Evolutionary conservation across 106 monocot genomes (phyloP), one percentile per base, ranked within the genome.

Genomic region (Dioscorea dumetorum): DNA sequence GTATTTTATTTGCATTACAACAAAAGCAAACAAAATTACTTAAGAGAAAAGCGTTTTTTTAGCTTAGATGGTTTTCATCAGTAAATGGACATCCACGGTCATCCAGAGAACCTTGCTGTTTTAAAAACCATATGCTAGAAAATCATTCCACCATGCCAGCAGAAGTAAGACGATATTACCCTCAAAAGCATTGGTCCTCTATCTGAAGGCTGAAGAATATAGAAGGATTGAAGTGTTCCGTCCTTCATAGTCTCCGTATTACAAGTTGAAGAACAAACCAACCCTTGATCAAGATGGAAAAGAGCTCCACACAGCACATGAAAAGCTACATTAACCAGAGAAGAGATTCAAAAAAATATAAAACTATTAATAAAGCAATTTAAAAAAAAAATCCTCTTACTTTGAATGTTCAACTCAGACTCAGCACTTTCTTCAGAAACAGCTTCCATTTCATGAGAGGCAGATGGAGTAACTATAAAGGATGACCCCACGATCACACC

Each of bases 191-290:
- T 94, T 28, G 63, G 57, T 32, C 94, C 90, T 50, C 24, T 68
- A 11, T 80, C 75, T 74, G 90, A 90, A 60, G 94, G 94, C 56
- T 84, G 87, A 66, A 94, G 82, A 77, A 90, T 22, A 80, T 94
- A 94, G 65, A 80, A 94, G 69, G 82, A 86, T 22, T 72, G 68
- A 64, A 90, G 87, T 21, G 77, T 51, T 50, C 77, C 78, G 65
- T 76, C 41, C 60, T 50, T 73, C 90, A 90, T 84, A 53, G 79
- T 94, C 63, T 86, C 90, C 23, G 61, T 87, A 68, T 94, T 89
- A 62, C 79, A 94, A 14, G 66, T 77, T 68, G 94, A 94, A 54
- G 84, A 82, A 58, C 94, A 94, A 23, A 94, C 73, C 52, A 94
- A 67, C 24, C 84, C 94, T 78, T 94, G 84, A 53, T 94, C 94